phyloP scores from a whole-genome alignment of 2,329 filamentous ascomycete species.

The Colletotrichum sp. region DNA sequence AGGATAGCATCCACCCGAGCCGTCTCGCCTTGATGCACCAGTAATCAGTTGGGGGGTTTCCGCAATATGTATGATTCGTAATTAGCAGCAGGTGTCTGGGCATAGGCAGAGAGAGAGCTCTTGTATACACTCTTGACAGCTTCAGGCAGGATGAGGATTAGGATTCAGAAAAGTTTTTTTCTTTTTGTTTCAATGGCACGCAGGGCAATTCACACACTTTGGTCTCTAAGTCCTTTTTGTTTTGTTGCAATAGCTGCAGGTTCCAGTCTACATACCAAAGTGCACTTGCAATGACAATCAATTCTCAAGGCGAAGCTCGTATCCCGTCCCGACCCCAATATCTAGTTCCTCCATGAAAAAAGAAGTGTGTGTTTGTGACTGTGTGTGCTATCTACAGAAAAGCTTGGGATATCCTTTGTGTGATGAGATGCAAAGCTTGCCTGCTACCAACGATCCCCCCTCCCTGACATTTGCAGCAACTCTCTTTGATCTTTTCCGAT shows the following conservation, averaged over 20 bases:
- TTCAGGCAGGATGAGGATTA: neutral
- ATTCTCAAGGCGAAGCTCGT: slow-evolving; percentile 18
- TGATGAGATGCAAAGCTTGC: slow-evolving; percentile 22
- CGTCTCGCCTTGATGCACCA: slow-evolving; percentile 40
- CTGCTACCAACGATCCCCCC: slow-evolving; percentile 8
- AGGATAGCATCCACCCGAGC: slow-evolving; percentile 56
- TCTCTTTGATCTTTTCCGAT: neutral
- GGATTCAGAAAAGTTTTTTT: neutral
- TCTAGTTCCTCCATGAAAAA: slow-evolving; percentile 15
- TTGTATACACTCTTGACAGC: neutral
- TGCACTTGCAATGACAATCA: slow-evolving; percentile 14
- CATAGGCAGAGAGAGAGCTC: neutral
- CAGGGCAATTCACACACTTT: neutral
- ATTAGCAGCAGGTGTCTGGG: neutral
- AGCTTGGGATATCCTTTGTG: slow-evolving; percentile 30
- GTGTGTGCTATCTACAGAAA: slow-evolving; percentile 30
- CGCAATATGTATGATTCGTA: neutral
- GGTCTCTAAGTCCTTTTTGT: neutral
- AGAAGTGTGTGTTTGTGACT: slow-evolving; percentile 12
- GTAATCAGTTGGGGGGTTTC: neutral
- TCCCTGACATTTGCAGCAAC: neutral
- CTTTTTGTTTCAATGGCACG: neutral
- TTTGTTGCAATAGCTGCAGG: neutral
- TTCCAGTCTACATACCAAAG: slow-evolving; percentile 1
- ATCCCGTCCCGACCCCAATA: neutral